Base-by-base conservation (phyloP, 768 basidiomycete genomes). In the Sporobolomyces roseus region DNA sequence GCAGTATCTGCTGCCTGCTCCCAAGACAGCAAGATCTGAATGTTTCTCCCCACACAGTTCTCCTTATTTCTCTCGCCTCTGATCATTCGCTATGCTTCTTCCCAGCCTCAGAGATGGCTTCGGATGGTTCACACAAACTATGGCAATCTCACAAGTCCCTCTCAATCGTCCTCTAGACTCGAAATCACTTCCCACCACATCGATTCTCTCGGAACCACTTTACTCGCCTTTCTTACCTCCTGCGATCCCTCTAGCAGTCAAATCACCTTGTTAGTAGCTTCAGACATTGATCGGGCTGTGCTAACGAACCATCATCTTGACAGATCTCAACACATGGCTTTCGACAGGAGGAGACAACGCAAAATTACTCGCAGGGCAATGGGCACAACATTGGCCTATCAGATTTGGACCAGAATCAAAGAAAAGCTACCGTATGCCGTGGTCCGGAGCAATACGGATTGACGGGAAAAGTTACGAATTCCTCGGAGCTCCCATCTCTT, bases 191-290 rank as follows among this genome's bases (percentile, higher is more conserved):
- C 27, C 29, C 36, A n/a, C 21, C 4, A 43, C 27, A 36, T 21
- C 17, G 14, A 32, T 30, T 30, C 7, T 12, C 17, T 17, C 52
- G 33, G n/a, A n/a, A n/a, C n/a, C n/a, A n/a, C n/a, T n/a, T n/a
- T 29, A 41, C 38, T 9, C 52, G 0, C 61, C 64, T 45, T 48
- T 70, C 17, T 48, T 65, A 1, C 69, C 69, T 29, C 69, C 69
- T 1, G 69, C 69, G 10, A 63, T 70, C 35, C 69, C 69, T 2
- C 54, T 70, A 29, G 69, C 69, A 2, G 69, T 70, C 59, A 70
- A 63, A 50, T 65, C 64, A 1, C 64, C 64, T 2, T 70, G 68
- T 64, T 23, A 21, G 67, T 38, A 17, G 13, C 13, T 29, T 32
- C 30, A 4, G 10, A 3, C 14, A 7, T 2, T 29, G 25, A 19